A percentile compares a stretch with the other conserved stretches of the same genome.
Conservation (phyloP, 768 basidiomycete genomes). For the Mycena epipterygia region DNA sequence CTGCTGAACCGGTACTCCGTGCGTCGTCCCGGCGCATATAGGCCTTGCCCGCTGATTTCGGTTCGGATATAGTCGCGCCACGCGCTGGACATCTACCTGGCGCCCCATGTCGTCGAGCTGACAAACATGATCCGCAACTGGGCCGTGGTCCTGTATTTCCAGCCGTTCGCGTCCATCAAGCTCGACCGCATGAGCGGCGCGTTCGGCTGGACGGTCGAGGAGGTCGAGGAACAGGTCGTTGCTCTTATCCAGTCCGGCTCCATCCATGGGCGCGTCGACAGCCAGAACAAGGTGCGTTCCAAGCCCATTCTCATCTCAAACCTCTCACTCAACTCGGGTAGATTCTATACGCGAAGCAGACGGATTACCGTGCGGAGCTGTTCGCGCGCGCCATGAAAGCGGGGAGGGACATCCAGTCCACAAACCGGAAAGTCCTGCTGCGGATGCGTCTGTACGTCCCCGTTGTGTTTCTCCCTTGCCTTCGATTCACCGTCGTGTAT, state of each 20-base stretch:
- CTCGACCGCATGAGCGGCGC: constrained; percentile 88
- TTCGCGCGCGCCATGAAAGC: constrained; percentile 83
- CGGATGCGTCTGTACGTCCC: constrained; percentile 85
- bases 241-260: constrained; percentile 81
- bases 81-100: constrained; percentile 82
- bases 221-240: constrained; percentile 82
- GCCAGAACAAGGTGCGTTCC: constrained; percentile 82
- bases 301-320: neutral
- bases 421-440: constrained; percentile 84
- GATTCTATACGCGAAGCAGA: constrained; percentile 87
- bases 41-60: neutral
- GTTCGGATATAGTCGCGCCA: constrained; percentile 65
- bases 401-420: constrained; percentile 77
- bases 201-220: constrained; percentile 84
- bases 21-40: neutral
- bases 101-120: constrained; percentile 74
- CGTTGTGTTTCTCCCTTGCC: neutral
- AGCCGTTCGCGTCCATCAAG: constrained; percentile 88
- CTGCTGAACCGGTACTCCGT: constrained; percentile 79
- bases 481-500: neutral
- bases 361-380: constrained; percentile 82
- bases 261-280: constrained; percentile 89
- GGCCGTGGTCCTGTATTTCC: constrained; percentile 90
- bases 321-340: constrained; percentile 42
- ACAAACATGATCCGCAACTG: constrained; percentile 79